These are phyloP conservation scores for Mrakia hoshinonis DNA, from an alignment of 768 basidiomycete genomes.

Conservation along the genomic window DNA sequence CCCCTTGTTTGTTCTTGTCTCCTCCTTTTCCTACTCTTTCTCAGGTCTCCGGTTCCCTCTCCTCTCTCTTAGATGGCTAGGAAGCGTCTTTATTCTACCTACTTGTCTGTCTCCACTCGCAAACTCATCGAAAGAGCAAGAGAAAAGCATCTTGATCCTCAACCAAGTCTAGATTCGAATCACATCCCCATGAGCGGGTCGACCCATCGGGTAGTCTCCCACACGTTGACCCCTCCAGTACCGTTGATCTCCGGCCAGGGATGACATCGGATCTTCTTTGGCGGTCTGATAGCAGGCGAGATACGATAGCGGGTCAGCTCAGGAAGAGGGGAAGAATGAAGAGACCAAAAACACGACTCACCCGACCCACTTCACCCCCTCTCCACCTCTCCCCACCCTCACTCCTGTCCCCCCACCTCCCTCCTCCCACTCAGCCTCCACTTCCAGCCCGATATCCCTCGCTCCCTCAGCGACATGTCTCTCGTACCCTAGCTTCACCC, in stretches of 20 bases:
- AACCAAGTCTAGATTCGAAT: no score
- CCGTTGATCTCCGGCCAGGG: conserved; percentile 29
- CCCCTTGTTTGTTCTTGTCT: no score
- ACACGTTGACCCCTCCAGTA: conserved; percentile 22
- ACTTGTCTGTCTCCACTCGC: no score
- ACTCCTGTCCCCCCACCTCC: background rate
- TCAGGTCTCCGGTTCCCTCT: no score
- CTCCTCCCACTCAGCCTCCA: background rate
- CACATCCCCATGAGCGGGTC: background rate
- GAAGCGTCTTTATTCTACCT: no score
- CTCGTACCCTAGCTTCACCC: conserved; percentile 27
- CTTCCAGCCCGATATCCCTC: background rate
- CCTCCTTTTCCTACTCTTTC: no score
- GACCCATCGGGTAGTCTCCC: conserved; percentile 19
- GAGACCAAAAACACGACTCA: background rate
- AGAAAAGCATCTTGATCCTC: no score
- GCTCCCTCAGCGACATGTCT: conserved; percentile 22
- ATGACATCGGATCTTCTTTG: conserved; percentile 23
- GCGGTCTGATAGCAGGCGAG: conserved; percentile 18
- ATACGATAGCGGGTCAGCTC: background rate
- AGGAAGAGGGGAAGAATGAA: background rate
- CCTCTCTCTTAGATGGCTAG: no score
- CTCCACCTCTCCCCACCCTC: background rate
- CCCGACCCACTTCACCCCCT: conserved; percentile 11
- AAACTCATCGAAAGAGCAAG: no score